A percentile compares a stretch with the other conserved stretches of the same genome.
phyloP scores from a whole-genome alignment of 1,284 basidiomycete genomes.

The Heterobasidion parviporum region DNA sequence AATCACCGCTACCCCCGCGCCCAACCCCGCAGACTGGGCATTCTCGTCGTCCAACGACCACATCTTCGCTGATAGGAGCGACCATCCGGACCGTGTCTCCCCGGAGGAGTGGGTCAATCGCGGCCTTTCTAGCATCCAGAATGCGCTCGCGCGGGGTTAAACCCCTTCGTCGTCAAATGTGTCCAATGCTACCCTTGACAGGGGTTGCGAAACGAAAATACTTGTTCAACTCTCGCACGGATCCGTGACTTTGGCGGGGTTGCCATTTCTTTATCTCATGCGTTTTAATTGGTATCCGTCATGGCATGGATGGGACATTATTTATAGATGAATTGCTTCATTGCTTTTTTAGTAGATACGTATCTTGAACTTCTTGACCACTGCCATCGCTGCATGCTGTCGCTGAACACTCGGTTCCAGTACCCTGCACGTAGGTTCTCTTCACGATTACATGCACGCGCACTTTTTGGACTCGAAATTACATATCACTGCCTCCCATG shows the following conservation, averaged over 20 bases:
- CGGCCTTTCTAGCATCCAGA: slow-evolving; percentile 36
- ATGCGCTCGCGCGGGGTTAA: slow-evolving; percentile 16
- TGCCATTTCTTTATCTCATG: neutral
- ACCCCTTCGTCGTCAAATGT: neutral
- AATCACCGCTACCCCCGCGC: slow-evolving; percentile 46
- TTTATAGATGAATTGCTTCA: neutral
- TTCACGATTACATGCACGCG: no score
- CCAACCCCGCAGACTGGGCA: slow-evolving; percentile 48
- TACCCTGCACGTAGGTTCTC: no score
- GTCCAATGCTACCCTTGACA: neutral
- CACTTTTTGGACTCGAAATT: no score
- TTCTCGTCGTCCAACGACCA: slow-evolving; percentile 53
- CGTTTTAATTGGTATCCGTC: neutral
- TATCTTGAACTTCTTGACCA: no score
- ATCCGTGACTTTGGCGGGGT: no score
- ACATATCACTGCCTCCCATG: no score
- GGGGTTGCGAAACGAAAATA: no score
- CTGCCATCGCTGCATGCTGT: no score
- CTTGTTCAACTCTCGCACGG: no score
- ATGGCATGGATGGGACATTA: neutral
- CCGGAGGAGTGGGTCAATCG: slow-evolving; percentile 49
- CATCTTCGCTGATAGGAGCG: slow-evolving; percentile 26
- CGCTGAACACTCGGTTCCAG: no score
- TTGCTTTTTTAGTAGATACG: neutral
- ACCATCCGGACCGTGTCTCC: slow-evolving; percentile 28